Percentiles rank a stretch among this genome's conserved stretches.
Evolutionary conservation across 2,329 filamentous ascomycete genomes (phyloP).

Genomic region (Phialocephala subalpina): DNA sequence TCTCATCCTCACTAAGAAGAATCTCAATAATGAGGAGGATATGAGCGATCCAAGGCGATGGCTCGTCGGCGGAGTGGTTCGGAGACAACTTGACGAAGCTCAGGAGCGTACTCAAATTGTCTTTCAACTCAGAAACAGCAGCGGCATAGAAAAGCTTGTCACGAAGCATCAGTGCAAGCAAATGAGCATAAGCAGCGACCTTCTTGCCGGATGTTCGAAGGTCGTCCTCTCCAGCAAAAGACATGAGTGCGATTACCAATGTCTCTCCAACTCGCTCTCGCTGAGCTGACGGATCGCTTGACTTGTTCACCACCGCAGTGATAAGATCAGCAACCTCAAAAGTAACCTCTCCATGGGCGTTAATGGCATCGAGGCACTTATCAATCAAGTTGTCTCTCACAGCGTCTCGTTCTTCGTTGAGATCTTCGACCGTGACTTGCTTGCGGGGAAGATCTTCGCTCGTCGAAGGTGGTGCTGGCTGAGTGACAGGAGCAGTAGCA

Average conservation of each 20-base stretch:
- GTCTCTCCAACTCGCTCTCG: conserved; percentile 81
- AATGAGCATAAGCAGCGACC: conserved; percentile 89
- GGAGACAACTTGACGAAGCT: conserved; percentile 78
- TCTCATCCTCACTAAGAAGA: conserved; percentile 86
- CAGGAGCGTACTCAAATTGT: conserved; percentile 79
- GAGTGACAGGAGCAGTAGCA: conserved; percentile 15
- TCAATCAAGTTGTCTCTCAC: conserved; percentile 84
- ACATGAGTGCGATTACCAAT: conserved; percentile 83
- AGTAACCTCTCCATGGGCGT: conserved; percentile 85
- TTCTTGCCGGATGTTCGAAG: conserved; percentile 61
- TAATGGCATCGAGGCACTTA: conserved; percentile 87
- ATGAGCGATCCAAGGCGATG: conserved; percentile 93
- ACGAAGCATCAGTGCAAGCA: conserved; percentile 87
- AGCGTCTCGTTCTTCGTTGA: conserved; percentile 78
- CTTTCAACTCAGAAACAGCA: conserved; percentile 77
- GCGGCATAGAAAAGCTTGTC: conserved; percentile 82
- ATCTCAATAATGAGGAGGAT: conserved; percentile 90
- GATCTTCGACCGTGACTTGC: conserved; percentile 73
- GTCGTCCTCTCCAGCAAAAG: conserved; percentile 67
- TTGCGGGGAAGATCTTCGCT: conserved; percentile 20
- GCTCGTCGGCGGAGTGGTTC: conserved; percentile 74
- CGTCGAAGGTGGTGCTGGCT: conserved; percentile 17
- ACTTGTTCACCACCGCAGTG: conserved; percentile 71
- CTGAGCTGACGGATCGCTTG: conserved; percentile 62
- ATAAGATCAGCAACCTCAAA: conserved; percentile 93